These are phyloP conservation scores for Vigna mungo DNA, from an alignment of 306 rosid genomes.

Conservation along the genomic window DNA sequence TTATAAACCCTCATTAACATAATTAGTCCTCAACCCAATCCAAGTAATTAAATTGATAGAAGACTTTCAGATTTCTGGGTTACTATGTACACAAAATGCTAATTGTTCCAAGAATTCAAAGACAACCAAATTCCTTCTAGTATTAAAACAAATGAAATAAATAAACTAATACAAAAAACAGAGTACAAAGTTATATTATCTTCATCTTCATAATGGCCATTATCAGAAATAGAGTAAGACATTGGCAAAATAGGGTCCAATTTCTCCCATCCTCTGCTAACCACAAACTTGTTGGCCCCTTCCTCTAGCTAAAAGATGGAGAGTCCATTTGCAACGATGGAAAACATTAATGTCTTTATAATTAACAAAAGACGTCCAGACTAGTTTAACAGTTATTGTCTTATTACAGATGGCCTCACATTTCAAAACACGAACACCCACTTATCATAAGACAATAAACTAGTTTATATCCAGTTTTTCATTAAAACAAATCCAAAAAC, in stretches of 20 bases:
- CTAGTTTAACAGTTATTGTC: background rate
- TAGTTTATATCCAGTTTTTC: background rate
- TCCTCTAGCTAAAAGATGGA: background rate
- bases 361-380: background rate
- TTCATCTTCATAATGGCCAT: conserved; percentile 15
- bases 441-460: background rate
- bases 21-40: conserved; percentile 18
- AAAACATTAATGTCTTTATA: conserved; percentile 4
- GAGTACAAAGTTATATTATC: conserved; percentile 21
- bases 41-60: conserved; percentile 6
- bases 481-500: background rate
- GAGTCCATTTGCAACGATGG: background rate
- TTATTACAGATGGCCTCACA: background rate
- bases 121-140: conserved; percentile 6
- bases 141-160: conserved; percentile 10
- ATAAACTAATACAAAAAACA: background rate
- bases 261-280: conserved; percentile 1
- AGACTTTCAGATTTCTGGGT: conserved; percentile 1
- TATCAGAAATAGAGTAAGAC: background rate
- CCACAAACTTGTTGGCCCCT: background rate
- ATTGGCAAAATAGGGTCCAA: background rate
- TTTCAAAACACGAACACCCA: background rate
- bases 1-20: background rate
- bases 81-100: background rate
- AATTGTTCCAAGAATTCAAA: background rate